A percentile compares a stretch with the other conserved stretches of the same genome.
Conservation (phyloP, 2,329 filamentous ascomycete genomes). For the Colletotrichum godetiae region DNA sequence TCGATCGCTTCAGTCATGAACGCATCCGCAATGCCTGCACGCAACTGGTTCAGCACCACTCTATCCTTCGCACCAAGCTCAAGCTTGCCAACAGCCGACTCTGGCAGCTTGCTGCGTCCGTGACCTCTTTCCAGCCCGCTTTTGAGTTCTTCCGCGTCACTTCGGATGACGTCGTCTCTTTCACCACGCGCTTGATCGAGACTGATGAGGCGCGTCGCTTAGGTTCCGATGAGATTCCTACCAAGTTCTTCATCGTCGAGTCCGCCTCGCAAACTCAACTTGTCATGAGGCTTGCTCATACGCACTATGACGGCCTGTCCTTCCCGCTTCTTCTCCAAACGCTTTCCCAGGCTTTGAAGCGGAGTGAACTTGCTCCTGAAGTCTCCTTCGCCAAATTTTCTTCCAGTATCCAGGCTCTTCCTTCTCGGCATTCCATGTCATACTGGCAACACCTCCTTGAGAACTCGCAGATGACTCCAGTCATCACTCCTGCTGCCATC, state of each 20-base stretch:
- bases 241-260: background rate
- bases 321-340: background rate
- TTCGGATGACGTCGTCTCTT: background rate
- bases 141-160: background rate
- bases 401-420: background rate
- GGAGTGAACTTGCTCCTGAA: background rate
- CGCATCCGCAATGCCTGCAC: background rate
- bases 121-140: background rate
- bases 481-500: background rate
- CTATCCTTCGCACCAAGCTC: background rate
- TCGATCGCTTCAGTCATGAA: background rate
- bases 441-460: background rate
- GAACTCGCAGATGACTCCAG: background rate
- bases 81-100: background rate
- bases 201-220: background rate
- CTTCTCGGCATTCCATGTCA: background rate
- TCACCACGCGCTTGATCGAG: background rate
- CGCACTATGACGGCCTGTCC: background rate
- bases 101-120: background rate
- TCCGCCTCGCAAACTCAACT: background rate
- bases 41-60: background rate
- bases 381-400: background rate
- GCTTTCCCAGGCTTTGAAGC: background rate
- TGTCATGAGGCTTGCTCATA: background rate
- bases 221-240: background rate